phyloP scores from a whole-genome alignment of 1,284 basidiomycete genomes.

The Entoloma clypeatum region DNA sequence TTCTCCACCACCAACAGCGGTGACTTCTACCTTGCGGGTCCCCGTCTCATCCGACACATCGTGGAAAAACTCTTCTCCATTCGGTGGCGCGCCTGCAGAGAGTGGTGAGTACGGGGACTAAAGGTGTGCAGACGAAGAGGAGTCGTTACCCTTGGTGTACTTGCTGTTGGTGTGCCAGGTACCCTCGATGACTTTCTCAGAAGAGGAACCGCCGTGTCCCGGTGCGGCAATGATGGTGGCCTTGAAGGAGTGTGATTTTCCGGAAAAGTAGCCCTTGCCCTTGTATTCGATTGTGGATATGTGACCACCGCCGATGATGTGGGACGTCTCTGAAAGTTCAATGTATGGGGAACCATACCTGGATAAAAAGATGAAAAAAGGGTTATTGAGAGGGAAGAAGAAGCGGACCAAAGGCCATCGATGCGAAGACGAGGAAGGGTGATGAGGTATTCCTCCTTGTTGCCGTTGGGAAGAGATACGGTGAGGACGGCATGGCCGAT shows the following conservation, averaged over 20 bases:
- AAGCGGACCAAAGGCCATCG: slow-evolving; percentile 43
- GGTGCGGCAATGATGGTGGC: slow-evolving; percentile 57
- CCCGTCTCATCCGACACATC: slow-evolving; percentile 43
- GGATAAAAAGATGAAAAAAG: slow-evolving; percentile 7
- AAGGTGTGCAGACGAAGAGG: background rate
- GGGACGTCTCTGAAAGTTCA: slow-evolving; percentile 81
- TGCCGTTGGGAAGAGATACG: slow-evolving; percentile 57
- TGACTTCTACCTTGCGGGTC: slow-evolving; percentile 69
- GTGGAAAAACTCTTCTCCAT: slow-evolving; percentile 44
- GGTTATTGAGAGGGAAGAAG: background rate
- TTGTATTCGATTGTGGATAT: slow-evolving; percentile 76
- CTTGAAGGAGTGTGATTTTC: slow-evolving; percentile 93
- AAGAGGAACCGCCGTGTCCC: slow-evolving; percentile 20
- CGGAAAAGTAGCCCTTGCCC: slow-evolving; percentile 93
- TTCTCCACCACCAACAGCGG: slow-evolving; percentile 39
- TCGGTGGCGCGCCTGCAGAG: background rate
- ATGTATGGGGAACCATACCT: slow-evolving; percentile 77
- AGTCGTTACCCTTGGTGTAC: slow-evolving; percentile 39
- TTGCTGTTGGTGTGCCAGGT: slow-evolving; percentile 81
- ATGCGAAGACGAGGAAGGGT: slow-evolving; percentile 83
- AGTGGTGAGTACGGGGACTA: background rate
- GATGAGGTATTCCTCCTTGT: slow-evolving; percentile 79
- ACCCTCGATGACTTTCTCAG: slow-evolving; percentile 67
- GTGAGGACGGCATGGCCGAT: slow-evolving; percentile 90
- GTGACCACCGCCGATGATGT: slow-evolving; percentile 76